Percentiles rank a stretch among this genome's conserved stretches.
Evolutionary conservation across 768 basidiomycete species (phyloP).

Genomic region (Mycena vitilis): DNA sequence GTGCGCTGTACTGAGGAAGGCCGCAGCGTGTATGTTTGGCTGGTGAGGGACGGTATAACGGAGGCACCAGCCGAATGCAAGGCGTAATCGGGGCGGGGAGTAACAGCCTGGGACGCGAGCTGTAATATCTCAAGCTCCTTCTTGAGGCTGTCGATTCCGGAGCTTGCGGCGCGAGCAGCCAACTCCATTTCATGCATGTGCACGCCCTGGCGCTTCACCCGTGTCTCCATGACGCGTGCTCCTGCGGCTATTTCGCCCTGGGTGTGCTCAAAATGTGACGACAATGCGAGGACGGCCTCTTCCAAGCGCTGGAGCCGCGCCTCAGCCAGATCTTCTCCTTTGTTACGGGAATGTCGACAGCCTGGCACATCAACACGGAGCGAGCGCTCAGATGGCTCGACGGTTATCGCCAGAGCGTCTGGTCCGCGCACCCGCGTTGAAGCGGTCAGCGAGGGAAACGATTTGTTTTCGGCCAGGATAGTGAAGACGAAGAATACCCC

Average conservation of each 20-base stretch:
- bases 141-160: conserved; percentile 60
- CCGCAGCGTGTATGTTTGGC: conserved; percentile 74
- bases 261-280: conserved; percentile 9
- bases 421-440: too few species aligned
- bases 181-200: conserved; percentile 60
- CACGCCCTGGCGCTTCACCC: conserved; percentile 48
- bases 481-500: too few species aligned
- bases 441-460: too few species aligned
- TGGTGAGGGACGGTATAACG: conserved; percentile 85
- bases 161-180: conserved; percentile 55
- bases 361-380: too few species aligned
- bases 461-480: too few species aligned
- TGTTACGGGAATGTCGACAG: too few species aligned
- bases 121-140: conserved; percentile 67
- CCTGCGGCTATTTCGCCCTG: not conserved
- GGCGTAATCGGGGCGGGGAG: conserved; percentile 87
- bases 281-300: not conserved
- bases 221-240: not conserved
- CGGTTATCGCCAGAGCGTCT: too few species aligned
- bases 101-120: conserved; percentile 58
- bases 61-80: conserved; percentile 84
- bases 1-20: conserved; percentile 61
- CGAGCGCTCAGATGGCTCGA: too few species aligned
- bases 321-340: not conserved
- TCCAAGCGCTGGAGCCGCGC: not conserved